Conservation (phyloP, 768 basidiomycete genomes). For the Artomyces pyxidatus region DNA sequence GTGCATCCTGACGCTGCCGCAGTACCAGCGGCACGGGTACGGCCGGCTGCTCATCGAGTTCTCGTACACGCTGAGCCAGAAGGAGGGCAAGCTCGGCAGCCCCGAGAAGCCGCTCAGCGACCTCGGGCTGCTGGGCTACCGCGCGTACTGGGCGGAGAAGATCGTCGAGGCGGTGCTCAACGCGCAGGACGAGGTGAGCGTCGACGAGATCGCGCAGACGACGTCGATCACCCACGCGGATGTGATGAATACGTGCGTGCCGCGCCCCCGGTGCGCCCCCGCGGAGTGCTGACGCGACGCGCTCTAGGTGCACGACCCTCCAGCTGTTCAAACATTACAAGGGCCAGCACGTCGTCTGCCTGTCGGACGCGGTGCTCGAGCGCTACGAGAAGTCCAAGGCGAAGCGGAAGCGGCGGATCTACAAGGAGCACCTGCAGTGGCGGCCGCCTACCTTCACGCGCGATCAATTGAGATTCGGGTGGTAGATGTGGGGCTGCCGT, state of each 20-base stretch:
- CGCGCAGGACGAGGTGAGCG: constrained; percentile 66
- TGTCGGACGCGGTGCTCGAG: constrained; percentile 86
- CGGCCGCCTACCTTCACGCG: constrained; percentile 92
- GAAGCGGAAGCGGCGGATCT: constrained; percentile 74
- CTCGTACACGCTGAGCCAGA: constrained; percentile 95
- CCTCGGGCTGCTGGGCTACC: constrained; percentile 84
- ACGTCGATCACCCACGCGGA: constrained; percentile 94
- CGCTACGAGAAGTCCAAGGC: constrained; percentile 78
- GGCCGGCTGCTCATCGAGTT: constrained; percentile 96
- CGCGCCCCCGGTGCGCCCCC: constrained; percentile 3
- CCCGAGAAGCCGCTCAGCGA: constrained; percentile 98
- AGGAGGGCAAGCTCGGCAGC: constrained; percentile 90
- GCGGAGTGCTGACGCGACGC: constrained; percentile 1
- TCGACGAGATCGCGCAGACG: constrained; percentile 95
- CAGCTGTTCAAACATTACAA: constrained; percentile 96
- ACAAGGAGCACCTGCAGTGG: constrained; percentile 79
- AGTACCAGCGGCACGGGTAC: constrained; percentile 94
- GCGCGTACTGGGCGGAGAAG: constrained; percentile 96
- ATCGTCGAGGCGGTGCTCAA: constrained; percentile 85
- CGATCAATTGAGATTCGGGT: constrained; percentile 76
- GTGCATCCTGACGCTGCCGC: constrained; percentile 96
- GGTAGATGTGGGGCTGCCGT: constrained; percentile 19
- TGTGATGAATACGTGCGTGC: constrained; percentile 94
- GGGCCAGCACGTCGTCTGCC: constrained; percentile 86
- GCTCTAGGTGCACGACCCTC: constrained; percentile 76